phyloP scores from a whole-genome alignment of 2,329 filamentous ascomycete genomes.

The Samsoniella hepiali region DNA sequence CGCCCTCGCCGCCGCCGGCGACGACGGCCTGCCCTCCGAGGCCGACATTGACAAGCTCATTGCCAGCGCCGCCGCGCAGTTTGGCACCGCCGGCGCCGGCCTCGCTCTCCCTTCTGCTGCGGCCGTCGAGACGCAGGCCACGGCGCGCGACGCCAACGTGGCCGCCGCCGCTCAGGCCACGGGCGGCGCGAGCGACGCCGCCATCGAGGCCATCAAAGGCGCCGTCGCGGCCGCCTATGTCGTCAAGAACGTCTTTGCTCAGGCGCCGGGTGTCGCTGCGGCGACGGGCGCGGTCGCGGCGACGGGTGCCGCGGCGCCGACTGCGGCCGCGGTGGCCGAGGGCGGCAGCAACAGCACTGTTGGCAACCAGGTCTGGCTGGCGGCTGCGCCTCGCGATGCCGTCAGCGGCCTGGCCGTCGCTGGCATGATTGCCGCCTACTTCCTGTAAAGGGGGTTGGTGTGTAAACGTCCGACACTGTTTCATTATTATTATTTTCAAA shows the following conservation, averaged over 20 bases:
- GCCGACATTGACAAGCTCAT: slow-evolving; percentile 10
- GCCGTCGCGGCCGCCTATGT: neutral
- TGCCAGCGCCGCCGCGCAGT: neutral
- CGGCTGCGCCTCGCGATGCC: slow-evolving; percentile 29
- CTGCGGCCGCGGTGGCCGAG: neutral
- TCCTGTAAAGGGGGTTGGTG: slow-evolving; percentile 35
- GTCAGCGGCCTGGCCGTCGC: slow-evolving; percentile 35
- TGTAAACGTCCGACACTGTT: too few relatives aligned
- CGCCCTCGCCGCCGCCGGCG: slow-evolving; percentile 9
- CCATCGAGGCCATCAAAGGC: neutral
- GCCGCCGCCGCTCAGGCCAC: neutral
- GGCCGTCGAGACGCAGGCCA: neutral
- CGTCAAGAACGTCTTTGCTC: neutral
- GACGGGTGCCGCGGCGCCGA: neutral
- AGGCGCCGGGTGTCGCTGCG: too few relatives aligned
- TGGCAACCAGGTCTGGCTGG: slow-evolving; percentile 9
- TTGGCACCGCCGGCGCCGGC: neutral
- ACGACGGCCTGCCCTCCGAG: slow-evolving; percentile 12
- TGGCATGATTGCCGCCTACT: slow-evolving; percentile 38
- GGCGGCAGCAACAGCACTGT: neutral
- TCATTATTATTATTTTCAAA: neutral
- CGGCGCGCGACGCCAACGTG: neutral
- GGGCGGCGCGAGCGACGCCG: neutral
- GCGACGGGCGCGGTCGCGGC: too few relatives aligned
- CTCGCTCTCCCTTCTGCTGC: neutral